Evolutionary conservation across 2,329 filamentous ascomycete genomes (phyloP), one percentile per base, ranked within the genome.

Genomic region (Bipolaris victoriae): DNA sequence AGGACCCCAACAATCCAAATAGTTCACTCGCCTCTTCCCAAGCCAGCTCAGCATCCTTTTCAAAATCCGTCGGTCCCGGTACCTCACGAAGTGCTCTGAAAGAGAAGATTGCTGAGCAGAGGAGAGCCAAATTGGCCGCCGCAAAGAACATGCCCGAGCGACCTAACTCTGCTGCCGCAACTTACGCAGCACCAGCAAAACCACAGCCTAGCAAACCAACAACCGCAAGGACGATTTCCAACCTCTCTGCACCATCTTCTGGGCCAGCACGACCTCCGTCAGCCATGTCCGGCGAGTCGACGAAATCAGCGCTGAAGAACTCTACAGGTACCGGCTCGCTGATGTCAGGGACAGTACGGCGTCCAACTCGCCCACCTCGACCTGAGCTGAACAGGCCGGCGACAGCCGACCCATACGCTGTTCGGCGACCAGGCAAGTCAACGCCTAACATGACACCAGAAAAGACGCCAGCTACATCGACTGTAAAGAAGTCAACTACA

Each of bases 1-100:
- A 92, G 67, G 91, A 97, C 65, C 82, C 90, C 1, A 84, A 88
- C 70, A 98, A 98, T 68, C 91, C 91, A 7, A 90, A 91, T 71
- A 74, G 78, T 15, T 74, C 75, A 9, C 60, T 85, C 83, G 6
- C 83, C 24, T 67, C 76, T 9, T 79, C 77, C 3, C 86, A 62
- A 83, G 84, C 70, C 82, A 85, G 77, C 53, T 57, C 63, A 18
- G 49, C 71, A 1, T 68, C 69, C 1, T 76, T 77, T 55, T 77
- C 74, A 5, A 83, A 83, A 33, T 76, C 78, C 31, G 77, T 81
- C 13, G 83, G 86, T 3, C 61, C 77, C 18, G 78, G 71, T 39
- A 88, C 71, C 47, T 66, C 70, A 13, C 75, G 83, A 36, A 78
- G 77, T 10, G 90, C 90, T 10, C 77, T 97, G 24, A 89, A 91